These are phyloP conservation scores for Malus hybrid DNA, from an alignment of 331 rosid species.

Conservation along the genomic window DNA sequence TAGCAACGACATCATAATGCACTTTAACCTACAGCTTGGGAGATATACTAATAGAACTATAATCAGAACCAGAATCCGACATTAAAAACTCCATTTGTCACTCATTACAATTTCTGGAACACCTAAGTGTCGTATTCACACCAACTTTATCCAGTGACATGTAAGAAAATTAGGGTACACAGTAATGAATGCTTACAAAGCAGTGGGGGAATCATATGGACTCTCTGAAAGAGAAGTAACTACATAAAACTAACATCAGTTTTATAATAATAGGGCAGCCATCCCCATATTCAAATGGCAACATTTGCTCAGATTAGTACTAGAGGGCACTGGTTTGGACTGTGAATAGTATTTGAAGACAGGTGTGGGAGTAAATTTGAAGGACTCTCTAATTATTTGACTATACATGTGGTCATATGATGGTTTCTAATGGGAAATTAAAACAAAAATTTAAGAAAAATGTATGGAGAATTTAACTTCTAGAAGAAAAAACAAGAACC, in stretches of 20 bases:
- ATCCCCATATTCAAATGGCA: background rate
- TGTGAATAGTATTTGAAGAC: background rate
- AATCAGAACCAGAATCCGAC: background rate
- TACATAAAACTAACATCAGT: background rate
- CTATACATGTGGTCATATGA: background rate
- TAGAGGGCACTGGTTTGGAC: background rate
- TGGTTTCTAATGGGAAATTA: background rate
- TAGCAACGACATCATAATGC: background rate
- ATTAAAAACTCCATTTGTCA: background rate
- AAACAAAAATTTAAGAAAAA: background rate
- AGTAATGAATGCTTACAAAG: background rate
- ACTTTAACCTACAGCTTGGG: background rate
- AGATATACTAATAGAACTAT: background rate
- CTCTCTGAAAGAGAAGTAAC: background rate
- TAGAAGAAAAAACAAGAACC: background rate
- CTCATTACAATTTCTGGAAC: background rate
- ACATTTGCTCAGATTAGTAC: background rate
- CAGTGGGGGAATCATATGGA: background rate
- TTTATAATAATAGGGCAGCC: background rate
- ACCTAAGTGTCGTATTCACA: background rate
- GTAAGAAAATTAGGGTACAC: background rate
- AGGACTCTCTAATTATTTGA: background rate
- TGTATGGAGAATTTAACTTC: background rate
- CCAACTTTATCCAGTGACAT: background rate
- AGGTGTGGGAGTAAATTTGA: background rate